These are phyloP conservation scores for Backusella parvicylindrica DNA, from an alignment of 192 early-diverging fungal genomes.

Conservation along the genomic window DNA sequence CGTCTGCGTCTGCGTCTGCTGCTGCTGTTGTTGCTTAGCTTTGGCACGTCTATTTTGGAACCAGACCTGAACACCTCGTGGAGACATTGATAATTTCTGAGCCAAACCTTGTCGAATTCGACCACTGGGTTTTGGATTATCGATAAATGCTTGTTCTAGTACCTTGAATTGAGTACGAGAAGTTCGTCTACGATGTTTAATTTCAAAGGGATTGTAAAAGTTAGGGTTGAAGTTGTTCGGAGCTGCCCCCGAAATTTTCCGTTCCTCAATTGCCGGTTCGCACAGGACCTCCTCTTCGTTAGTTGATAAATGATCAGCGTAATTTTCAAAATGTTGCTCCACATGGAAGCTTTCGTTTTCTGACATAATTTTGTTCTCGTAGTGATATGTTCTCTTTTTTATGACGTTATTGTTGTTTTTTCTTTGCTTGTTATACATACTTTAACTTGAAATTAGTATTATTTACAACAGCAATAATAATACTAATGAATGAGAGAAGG, in stretches of 20 bases:
- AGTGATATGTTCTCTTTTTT: background rate
- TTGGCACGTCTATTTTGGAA: slow-evolving; percentile 85
- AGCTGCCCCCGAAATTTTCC: slow-evolving; percentile 6
- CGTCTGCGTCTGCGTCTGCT: slow-evolving; percentile 21
- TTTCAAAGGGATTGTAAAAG: slow-evolving; percentile 77
- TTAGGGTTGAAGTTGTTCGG: slow-evolving; percentile 52
- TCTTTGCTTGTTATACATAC: background rate
- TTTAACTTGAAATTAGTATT: background rate
- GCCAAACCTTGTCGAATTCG: slow-evolving; percentile 58
- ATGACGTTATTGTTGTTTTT: background rate
- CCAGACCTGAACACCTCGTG: slow-evolving; percentile 78
- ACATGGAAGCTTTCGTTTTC: background rate
- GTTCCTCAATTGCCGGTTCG: background rate
- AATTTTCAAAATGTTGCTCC: background rate
- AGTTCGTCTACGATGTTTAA: slow-evolving; percentile 71
- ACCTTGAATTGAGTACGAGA: slow-evolving; percentile 68
- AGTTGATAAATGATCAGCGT: background rate
- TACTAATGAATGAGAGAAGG: background rate
- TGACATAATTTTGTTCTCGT: background rate
- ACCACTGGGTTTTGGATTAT: slow-evolving; percentile 71
- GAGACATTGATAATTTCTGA: slow-evolving; percentile 61
- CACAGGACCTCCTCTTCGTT: background rate
- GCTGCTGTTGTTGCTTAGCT: slow-evolving; percentile 42
- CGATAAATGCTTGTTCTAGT: slow-evolving; percentile 64
- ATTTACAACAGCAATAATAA: background rate